Base-by-base conservation (phyloP, 2,329 filamentous ascomycete species). In the Berkeleyomyces rouxiae region DNA sequence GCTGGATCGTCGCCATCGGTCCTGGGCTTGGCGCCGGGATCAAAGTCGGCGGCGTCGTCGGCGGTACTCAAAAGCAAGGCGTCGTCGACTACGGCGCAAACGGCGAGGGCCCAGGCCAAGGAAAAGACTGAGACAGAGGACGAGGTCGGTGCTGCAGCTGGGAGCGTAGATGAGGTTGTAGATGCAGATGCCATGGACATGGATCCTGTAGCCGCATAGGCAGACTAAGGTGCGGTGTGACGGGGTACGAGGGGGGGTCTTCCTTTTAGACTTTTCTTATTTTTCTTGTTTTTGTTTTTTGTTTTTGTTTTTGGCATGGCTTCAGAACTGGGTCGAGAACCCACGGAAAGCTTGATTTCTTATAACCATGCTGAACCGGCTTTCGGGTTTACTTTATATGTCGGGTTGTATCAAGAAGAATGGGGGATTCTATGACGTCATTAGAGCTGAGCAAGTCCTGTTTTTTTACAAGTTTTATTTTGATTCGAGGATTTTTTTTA, bases 151-250 rank as follows among this genome's bases (percentile, higher is more conserved):
- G n/a, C 49, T 53, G 31, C 49, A 10, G 31, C 49, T 53, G 23
- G 49, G 33, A 36, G 23, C 49, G 49, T 7, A 59, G 31, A 36
- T 3, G 39, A 40, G 36, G n/a, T 37, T 47, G 58, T 33, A 49
- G 46, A 42, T 49, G 46, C 44, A 11, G 62, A 61, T n/a, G 23
- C 62, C 9, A 53, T 59, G 40, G 62, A 61, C 40, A 33, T 58
- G 46, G 57, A 63, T 11, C 49, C 49, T 36, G 49, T 53, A 11
- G 23, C 33, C 11, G 49, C 49, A 53, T 53, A 23, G 16, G 23
- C 23, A 23, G 23, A 23, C 23, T 23, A 23, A 2, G 23, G 23
- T 23, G 23, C 23, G 23, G 2, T 23, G 23, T 23, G 23, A 23
- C 23, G 36, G 16, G 31, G 11, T 5, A 53, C 31, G n/a, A 53